Conservation (phyloP, 352 stramenopile genomes). For the Pelagophyceae sp. region DNA sequence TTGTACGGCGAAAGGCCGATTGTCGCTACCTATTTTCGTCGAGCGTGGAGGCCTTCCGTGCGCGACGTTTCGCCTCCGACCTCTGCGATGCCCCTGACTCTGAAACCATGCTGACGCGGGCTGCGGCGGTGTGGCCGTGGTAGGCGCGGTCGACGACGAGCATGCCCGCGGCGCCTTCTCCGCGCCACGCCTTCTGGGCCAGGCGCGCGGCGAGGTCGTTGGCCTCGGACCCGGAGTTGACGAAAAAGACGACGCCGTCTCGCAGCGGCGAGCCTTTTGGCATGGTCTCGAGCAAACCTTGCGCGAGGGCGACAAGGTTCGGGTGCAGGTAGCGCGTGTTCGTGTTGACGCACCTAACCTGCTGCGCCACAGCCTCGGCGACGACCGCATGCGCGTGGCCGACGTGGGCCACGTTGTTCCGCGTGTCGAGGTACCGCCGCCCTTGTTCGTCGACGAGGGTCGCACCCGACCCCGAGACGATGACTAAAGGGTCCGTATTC, state of each 20-base stretch:
- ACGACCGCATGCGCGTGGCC: slow-evolving; percentile 55
- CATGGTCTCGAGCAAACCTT: slow-evolving; percentile 46
- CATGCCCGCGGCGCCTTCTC: slow-evolving; percentile 10
- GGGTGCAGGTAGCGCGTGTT: slow-evolving; percentile 71
- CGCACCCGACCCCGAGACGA: background rate
- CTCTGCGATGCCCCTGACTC: too few relatives aligned
- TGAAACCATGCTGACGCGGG: too few relatives aligned
- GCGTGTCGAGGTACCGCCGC: slow-evolving; percentile 55
- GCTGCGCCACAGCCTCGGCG: slow-evolving; percentile 44
- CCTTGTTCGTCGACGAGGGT: background rate
- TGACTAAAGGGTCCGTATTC: slow-evolving; percentile 3
- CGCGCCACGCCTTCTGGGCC: slow-evolving; percentile 40
- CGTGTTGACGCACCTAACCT: slow-evolving; percentile 55
- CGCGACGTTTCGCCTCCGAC: too few relatives aligned
- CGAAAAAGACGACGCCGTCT: slow-evolving; percentile 53
- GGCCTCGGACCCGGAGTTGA: slow-evolving; percentile 64
- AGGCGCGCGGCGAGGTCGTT: slow-evolving; percentile 73
- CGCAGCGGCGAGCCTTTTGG: slow-evolving; percentile 38
- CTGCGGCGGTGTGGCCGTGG: slow-evolving; percentile 59
- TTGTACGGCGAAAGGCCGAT: slow-evolving; percentile 71
- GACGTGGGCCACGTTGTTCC: slow-evolving; percentile 69
- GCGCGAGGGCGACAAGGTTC: slow-evolving; percentile 42
- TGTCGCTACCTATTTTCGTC: too few relatives aligned
- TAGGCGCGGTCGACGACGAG: slow-evolving; percentile 59
- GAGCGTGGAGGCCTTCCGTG: too few relatives aligned